Evolutionary conservation across 2,329 filamentous ascomycete genomes (phyloP), one percentile per base, ranked within the genome.

Genomic region (Aureobasidium zeae): DNA sequence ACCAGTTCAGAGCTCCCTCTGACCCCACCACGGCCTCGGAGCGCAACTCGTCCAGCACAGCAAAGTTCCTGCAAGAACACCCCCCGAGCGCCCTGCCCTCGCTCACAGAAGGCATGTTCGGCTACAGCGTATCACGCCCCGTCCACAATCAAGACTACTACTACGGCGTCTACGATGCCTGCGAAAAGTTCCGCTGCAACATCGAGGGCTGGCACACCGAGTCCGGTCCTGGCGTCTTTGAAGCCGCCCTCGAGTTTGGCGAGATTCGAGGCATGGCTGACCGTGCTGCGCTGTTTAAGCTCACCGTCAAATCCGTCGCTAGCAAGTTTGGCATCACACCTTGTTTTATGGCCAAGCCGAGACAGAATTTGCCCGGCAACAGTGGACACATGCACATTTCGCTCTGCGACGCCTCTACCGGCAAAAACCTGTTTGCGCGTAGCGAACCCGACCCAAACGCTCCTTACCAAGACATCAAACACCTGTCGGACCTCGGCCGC

Each of bases 261-360:
- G 85, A 94, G 60, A 83, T 91, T 51, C 76, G 75, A 25, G 74
- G 83, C 52, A 95, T 95, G 86, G 91, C 91, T 1, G 91, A 98
- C 62, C 82, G 83, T 53, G 87, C 88, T 19, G 81, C 81, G 21
- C 69, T 98, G 25, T 98, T 96, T 79, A 98, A 98, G 61, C 85
- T 94, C 55, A 79, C 83, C 15, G 87, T 94, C 52, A 95, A 94
- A 66, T 87, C 86, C 8, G 77, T 94, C 28, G 86, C 85, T 32
- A 83, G 79, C 45, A 83, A 86, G 58, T 85, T 87, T 60, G 86
- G 86, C 52, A 94, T 98, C 58, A 94, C 86, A 0, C 91, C 91
- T 0, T 94, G 86, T 64, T 98, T 98, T 70, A 98, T 98, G 91
- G 91, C 91, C 12, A 98, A 98, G 65, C 91, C 91, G 2, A 80